These are phyloP conservation scores for Aquilaria yunnanensis DNA, from an alignment of 345 rosid genomes.

Conservation along the genomic window DNA sequence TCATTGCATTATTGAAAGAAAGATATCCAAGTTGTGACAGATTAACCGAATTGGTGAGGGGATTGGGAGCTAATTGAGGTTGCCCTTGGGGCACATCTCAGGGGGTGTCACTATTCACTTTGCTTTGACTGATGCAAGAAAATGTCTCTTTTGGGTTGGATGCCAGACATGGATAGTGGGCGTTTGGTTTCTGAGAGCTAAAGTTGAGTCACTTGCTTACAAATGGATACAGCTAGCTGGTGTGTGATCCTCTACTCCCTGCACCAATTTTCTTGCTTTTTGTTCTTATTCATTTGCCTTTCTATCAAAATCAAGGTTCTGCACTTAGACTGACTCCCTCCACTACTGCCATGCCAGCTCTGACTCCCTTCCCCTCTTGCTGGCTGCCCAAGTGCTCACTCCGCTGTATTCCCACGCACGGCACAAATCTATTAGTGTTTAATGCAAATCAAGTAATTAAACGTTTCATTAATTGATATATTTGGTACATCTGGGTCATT, in stretches of 20 bases:
- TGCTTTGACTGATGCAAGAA: constrained; percentile 13
- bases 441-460: too few species aligned
- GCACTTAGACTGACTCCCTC: constrained; percentile 18
- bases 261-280: constrained; percentile 45
- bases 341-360: constrained; percentile 18
- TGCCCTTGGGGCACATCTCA: too few species aligned
- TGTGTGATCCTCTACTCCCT: constrained; percentile 24
- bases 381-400: too few species aligned
- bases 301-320: constrained; percentile 56
- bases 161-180: constrained; percentile 64
- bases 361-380: constrained; percentile 18
- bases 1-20: constrained; percentile 44
- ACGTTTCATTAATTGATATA: neutral
- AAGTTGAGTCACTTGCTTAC: constrained; percentile 59
- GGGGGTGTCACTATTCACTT: too few species aligned
- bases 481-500: too few species aligned
- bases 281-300: constrained; percentile 84
- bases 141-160: constrained; percentile 29
- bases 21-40: constrained; percentile 11
- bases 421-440: neutral
- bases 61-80: constrained; percentile 15
- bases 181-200: constrained; percentile 47
- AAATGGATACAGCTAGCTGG: constrained; percentile 57
- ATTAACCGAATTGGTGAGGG: constrained; percentile 30
- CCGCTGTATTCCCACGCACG: too few species aligned